These are phyloP conservation scores for Vigna unguiculata DNA, from an alignment of 306 rosid species.

Conservation along the genomic window DNA sequence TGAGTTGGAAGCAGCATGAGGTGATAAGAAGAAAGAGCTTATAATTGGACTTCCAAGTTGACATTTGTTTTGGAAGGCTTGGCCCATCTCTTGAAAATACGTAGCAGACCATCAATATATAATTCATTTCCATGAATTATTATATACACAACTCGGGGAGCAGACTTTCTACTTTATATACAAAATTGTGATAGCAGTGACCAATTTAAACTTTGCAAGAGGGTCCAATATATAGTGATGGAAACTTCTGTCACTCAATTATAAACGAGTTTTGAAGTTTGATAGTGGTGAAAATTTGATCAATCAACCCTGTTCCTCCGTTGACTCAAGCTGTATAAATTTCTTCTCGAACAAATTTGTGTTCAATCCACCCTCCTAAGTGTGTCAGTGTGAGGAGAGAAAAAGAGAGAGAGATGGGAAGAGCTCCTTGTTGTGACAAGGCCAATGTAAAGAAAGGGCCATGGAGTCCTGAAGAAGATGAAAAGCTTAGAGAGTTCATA, in stretches of 20 bases:
- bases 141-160: not conserved
- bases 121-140: constrained; percentile 41
- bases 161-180: constrained; percentile 49
- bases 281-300: constrained; percentile 41
- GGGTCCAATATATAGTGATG: constrained; percentile 34
- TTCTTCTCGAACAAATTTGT: constrained; percentile 34
- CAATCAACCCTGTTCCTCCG: constrained; percentile 35
- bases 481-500: constrained; percentile 71
- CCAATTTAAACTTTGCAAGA: constrained; percentile 41
- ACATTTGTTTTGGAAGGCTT: constrained; percentile 35
- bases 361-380: constrained; percentile 16
- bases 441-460: constrained; percentile 94
- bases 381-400: not conserved
- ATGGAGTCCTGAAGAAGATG: constrained; percentile 98
- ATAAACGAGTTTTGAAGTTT: not conserved
- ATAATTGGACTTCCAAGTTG: constrained; percentile 45
- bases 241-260: constrained; percentile 44
- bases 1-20: no score
- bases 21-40: not conserved
- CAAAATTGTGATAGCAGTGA: constrained; percentile 35
- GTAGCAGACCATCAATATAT: not conserved
- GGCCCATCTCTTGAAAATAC: constrained; percentile 39
- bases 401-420: constrained; percentile 62
- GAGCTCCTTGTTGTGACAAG: constrained; percentile 98
- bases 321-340: constrained; percentile 56